Evolutionary conservation across 2,329 filamentous ascomycete genomes (phyloP).

Genomic region (Colletotrichum cereale): DNA sequence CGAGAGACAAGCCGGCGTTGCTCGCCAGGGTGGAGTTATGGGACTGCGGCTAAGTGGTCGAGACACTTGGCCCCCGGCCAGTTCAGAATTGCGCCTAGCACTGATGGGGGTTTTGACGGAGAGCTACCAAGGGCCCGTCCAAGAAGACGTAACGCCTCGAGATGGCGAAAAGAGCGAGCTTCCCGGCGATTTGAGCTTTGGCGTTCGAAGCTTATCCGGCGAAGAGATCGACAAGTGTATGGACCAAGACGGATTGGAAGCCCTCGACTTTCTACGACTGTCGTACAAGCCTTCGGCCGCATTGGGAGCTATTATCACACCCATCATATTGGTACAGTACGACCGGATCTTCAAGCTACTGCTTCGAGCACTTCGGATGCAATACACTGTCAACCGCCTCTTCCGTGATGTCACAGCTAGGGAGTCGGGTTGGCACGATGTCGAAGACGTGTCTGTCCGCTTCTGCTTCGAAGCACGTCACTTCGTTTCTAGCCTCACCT

Average conservation of each 20-base stretch:
- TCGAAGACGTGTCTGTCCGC: constrained; percentile 59
- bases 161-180: constrained; percentile 55
- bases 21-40: constrained; percentile 78
- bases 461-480: constrained; percentile 85
- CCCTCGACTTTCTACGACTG: constrained; percentile 91
- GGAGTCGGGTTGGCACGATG: constrained; percentile 50
- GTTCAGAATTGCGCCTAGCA: constrained; percentile 90
- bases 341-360: constrained; percentile 87
- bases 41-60: constrained; percentile 86
- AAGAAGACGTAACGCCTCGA: constrained; percentile 34
- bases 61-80: constrained; percentile 91
- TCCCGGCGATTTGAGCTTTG: constrained; percentile 82
- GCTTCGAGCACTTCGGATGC: constrained; percentile 81
- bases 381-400: constrained; percentile 78
- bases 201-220: constrained; percentile 82
- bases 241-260: constrained; percentile 84
- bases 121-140: constrained; percentile 64
- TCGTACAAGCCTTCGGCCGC: constrained; percentile 84
- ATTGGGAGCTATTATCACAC: constrained; percentile 80
- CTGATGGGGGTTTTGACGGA: constrained; percentile 88
- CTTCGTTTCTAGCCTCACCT: constrained; percentile 78
- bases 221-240: constrained; percentile 87
- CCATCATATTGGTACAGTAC: constrained; percentile 79
- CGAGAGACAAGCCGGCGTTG: constrained; percentile 77
- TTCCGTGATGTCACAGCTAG: constrained; percentile 67